Evolutionary conservation across 108 stramenopile species (phyloP).

Genomic region (Cyclotella choctawhatcheeana): DNA sequence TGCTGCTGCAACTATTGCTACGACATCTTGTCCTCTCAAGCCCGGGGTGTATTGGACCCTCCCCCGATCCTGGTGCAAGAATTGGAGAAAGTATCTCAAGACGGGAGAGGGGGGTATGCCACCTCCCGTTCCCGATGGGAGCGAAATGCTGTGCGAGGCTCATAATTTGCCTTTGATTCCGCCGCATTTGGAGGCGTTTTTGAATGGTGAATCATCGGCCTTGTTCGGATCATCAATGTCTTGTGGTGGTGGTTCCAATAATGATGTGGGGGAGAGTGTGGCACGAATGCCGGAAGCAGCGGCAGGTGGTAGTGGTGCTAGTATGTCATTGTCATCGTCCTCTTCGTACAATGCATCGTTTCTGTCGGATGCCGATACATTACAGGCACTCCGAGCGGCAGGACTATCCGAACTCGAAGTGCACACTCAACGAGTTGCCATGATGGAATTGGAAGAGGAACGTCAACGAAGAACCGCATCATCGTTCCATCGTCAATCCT

Average conservation of each 20-base stretch:
- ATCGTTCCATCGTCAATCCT: background rate
- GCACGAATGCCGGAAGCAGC: conserved; percentile 47
- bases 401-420: conserved; percentile 67
- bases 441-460: conserved; percentile 61
- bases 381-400: conserved; percentile 64
- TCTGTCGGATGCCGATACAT: conserved; percentile 41
- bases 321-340: no score
- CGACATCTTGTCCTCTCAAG: conserved; percentile 59
- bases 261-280: background rate
- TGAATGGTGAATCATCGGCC: conserved; percentile 63
- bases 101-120: conserved; percentile 79
- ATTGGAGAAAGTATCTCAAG: conserved; percentile 85
- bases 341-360: conserved; percentile 18
- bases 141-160: conserved; percentile 73
- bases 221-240: no score
- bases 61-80: conserved; percentile 81
- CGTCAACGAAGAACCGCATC: conserved; percentile 25
- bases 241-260: conserved; percentile 33
- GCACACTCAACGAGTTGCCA: conserved; percentile 64
- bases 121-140: conserved; percentile 75
- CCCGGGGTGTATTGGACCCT: conserved; percentile 73
- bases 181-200: conserved; percentile 78
- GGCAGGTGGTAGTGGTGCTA: no score
- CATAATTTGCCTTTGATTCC: conserved; percentile 80
- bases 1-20: no score